Percentiles rank a stretch among this genome's conserved stretches.
Conservation (phyloP, 2,329 filamentous ascomycete genomes). For the Botrytis cinerea region DNA sequence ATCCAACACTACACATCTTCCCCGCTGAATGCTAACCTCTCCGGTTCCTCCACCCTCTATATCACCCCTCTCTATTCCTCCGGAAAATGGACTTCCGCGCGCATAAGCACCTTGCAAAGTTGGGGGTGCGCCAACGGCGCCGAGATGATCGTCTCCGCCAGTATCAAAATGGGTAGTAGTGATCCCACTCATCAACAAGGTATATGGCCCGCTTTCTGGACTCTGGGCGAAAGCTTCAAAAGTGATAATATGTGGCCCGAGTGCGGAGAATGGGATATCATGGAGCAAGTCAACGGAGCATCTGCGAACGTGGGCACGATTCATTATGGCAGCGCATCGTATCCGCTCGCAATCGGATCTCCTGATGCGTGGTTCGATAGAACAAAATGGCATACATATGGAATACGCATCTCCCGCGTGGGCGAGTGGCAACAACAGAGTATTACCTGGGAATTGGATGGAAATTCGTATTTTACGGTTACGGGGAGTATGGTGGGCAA, state of each 20-base stretch:
- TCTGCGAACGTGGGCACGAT: neutral
- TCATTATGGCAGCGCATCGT: neutral
- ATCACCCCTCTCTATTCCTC: neutral
- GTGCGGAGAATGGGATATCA: neutral
- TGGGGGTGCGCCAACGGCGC: neutral
- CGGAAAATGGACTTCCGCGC: neutral
- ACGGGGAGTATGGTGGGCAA: neutral
- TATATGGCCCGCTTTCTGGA: neutral
- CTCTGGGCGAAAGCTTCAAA: neutral
- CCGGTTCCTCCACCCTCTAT: neutral
- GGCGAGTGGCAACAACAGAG: neutral
- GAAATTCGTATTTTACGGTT: neutral
- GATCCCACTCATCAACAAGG: neutral
- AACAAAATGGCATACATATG: neutral
- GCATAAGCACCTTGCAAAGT: neutral
- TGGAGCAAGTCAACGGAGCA: neutral
- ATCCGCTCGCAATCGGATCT: neutral
- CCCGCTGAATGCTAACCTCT: neutral
- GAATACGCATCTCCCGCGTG: neutral
- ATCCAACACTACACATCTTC: constrained; percentile 2
- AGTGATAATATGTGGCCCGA: neutral
- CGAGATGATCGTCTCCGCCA: neutral
- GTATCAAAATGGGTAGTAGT: neutral
- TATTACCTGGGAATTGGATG: neutral
- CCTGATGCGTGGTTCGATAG: neutral